Evolutionary conservation across 768 basidiomycete genomes (phyloP).

Genomic region (Amanita fuliginea): DNA sequence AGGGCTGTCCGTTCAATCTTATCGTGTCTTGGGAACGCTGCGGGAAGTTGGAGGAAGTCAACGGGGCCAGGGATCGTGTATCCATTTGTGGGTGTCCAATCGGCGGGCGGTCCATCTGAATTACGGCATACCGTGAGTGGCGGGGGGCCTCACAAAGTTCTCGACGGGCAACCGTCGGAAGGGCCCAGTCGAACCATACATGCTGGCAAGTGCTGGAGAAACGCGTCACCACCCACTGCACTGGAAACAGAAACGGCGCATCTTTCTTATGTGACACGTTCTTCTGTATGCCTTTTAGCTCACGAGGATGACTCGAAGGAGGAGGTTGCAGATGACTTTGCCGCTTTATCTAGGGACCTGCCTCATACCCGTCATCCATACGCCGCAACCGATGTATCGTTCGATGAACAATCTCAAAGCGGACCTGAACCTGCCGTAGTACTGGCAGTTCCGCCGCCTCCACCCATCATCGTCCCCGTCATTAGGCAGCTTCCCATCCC

Average conservation of each 20-base stretch:
- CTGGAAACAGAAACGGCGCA: not conserved
- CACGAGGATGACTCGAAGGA: not conserved
- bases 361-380: not conserved
- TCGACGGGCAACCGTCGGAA: not conserved
- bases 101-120: not conserved
- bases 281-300: not conserved
- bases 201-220: not conserved
- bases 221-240: not conserved
- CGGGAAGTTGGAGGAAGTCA: not conserved
- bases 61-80: not conserved
- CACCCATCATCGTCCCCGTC: not conserved
- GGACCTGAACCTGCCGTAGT: no score
- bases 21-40: not conserved
- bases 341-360: no score
- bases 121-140: not conserved
- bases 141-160: not conserved
- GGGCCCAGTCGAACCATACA: not conserved
- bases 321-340: no score
- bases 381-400: not conserved
- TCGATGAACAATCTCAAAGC: not conserved
- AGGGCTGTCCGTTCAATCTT: not conserved
- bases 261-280: not conserved
- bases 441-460: no score
- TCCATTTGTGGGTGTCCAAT: slow-evolving; percentile 1
- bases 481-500: not conserved